Percentiles rank a stretch among this genome's conserved stretches.
These are phyloP conservation scores for Piper longum DNA, from an alignment of 164 flowering plant species.

Conservation along the genomic window DNA sequence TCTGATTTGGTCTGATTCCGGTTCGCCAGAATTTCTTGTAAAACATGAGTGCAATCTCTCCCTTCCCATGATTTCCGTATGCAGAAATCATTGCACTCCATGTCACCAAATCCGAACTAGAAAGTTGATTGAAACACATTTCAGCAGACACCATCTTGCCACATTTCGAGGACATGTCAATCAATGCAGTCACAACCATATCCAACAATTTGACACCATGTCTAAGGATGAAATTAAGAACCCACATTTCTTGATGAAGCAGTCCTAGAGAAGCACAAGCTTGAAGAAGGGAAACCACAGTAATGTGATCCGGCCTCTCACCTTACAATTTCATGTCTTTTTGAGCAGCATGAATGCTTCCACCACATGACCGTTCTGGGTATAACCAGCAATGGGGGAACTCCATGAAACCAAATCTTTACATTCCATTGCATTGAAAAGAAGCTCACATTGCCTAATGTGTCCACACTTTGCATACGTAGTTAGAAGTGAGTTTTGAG, in stretches of 20 bases:
- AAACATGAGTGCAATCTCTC: slow-evolving; percentile 44
- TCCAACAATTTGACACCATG: slow-evolving; percentile 36
- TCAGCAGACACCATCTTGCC: slow-evolving; percentile 46
- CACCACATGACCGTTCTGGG: slow-evolving; percentile 39
- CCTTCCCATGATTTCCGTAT: slow-evolving; percentile 71
- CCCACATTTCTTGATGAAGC: slow-evolving; percentile 58
- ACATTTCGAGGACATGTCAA: slow-evolving; percentile 84
- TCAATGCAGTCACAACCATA: slow-evolving; percentile 48
- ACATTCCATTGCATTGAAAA: slow-evolving; percentile 41
- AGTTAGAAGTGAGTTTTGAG: slow-evolving; percentile 56
- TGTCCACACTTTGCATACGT: slow-evolving; percentile 67
- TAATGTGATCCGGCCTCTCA: slow-evolving; percentile 47
- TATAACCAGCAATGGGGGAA: slow-evolving; percentile 49
- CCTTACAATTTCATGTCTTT: slow-evolving; percentile 32
- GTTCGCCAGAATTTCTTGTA: slow-evolving; percentile 29
- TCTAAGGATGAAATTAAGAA: slow-evolving; percentile 45
- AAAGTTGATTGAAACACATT: slow-evolving; percentile 43
- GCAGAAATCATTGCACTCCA: slow-evolving; percentile 69
- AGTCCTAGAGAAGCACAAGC: slow-evolving; percentile 71
- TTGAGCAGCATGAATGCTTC: slow-evolving; percentile 39
- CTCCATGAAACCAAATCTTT: slow-evolving; percentile 80
- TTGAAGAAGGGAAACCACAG: slow-evolving; percentile 64
- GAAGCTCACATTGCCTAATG: slow-evolving; percentile 30
- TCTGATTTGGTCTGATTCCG: slow-evolving; percentile 49
- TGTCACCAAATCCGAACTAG: slow-evolving; percentile 42